A percentile compares a stretch with the other conserved stretches of the same genome.
Conservation (phyloP, 805 yeast genomes). For the Candida parachauliodes region DNA sequence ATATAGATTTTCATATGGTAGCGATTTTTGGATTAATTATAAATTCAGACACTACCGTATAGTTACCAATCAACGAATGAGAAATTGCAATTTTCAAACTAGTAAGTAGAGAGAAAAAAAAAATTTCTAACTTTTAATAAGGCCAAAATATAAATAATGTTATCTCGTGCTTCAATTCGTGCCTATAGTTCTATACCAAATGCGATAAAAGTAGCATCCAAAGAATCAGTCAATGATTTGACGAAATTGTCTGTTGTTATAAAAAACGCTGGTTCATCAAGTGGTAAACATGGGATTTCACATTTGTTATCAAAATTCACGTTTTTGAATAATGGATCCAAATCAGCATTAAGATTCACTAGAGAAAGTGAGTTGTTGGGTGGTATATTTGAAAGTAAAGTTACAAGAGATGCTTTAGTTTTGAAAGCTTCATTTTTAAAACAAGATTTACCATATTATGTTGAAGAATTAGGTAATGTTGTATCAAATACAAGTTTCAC, state of each 20-base stretch:
- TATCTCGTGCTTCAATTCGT: conserved; percentile 41
- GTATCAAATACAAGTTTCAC: conserved; percentile 68
- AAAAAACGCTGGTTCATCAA: conserved; percentile 79
- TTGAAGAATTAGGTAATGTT: conserved; percentile 76
- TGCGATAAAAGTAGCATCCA: conserved; percentile 48
- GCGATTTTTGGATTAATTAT: not conserved
- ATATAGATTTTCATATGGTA: conserved; percentile 10
- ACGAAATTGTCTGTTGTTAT: conserved; percentile 78
- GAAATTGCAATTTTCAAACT: conserved; percentile 12
- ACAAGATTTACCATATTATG: conserved; percentile 88
- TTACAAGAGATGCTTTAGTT: conserved; percentile 82
- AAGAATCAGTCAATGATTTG: conserved; percentile 50
- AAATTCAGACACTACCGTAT: not conserved
- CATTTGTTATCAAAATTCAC: conserved; percentile 82
- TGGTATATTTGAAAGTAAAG: conserved; percentile 64
- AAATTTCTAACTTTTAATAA: conserved; percentile 5
- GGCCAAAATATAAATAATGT: conserved; percentile 20
- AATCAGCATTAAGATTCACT: conserved; percentile 87
- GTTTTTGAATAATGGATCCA: conserved; percentile 75
- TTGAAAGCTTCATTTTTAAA: conserved; percentile 79
- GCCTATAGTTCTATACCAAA: conserved; percentile 38
- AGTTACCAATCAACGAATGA: conserved; percentile 16
- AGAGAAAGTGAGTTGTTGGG: conserved; percentile 95
- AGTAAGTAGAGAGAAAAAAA: conserved; percentile 9
- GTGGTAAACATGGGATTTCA: conserved; percentile 71